These are phyloP conservation scores for Diaporthe nobilis DNA, from an alignment of 2,329 filamentous ascomycete genomes.

Conservation along the genomic window DNA sequence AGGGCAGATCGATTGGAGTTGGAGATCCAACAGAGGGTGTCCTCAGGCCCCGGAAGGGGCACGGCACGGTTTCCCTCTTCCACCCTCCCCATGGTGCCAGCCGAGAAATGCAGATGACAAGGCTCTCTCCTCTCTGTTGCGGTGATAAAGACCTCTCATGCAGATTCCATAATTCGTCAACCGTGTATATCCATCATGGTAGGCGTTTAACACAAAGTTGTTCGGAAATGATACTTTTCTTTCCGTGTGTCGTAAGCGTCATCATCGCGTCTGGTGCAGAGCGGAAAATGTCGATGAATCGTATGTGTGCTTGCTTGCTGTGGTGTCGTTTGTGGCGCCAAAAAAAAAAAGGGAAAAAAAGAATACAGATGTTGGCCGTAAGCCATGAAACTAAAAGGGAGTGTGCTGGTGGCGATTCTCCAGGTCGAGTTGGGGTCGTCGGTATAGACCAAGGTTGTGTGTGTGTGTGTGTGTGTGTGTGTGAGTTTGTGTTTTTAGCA, in stretches of 20 bases:
- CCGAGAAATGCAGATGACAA: constrained; percentile 35
- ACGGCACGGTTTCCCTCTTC: not conserved
- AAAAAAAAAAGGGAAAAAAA: not conserved
- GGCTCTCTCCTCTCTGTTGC: constrained; percentile 37
- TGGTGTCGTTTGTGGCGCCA: constrained; percentile 6
- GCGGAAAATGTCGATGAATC: constrained; percentile 39
- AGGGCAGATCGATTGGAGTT: not conserved
- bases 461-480: constrained; percentile 24
- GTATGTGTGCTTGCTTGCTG: constrained; percentile 42
- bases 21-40: not conserved
- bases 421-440: constrained; percentile 21
- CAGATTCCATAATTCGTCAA: constrained; percentile 64
- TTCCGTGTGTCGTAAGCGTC: constrained; percentile 42
- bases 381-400: constrained; percentile 30
- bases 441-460: constrained; percentile 29
- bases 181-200: constrained; percentile 70
- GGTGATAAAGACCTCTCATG: constrained; percentile 45
- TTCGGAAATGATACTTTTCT: constrained; percentile 31
- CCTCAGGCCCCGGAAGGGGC: not conserved
- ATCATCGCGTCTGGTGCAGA: constrained; percentile 42
- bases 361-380: constrained; percentile 41
- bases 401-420: constrained; percentile 22
- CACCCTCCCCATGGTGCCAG: constrained; percentile 6
- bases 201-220: constrained; percentile 32
- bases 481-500: constrained; percentile 37